Percentiles rank a stretch among this genome's conserved stretches.
Evolutionary conservation across 2,329 filamentous ascomycete genomes (phyloP).

Genomic region (Aspergillus pseudoglaucus): DNA sequence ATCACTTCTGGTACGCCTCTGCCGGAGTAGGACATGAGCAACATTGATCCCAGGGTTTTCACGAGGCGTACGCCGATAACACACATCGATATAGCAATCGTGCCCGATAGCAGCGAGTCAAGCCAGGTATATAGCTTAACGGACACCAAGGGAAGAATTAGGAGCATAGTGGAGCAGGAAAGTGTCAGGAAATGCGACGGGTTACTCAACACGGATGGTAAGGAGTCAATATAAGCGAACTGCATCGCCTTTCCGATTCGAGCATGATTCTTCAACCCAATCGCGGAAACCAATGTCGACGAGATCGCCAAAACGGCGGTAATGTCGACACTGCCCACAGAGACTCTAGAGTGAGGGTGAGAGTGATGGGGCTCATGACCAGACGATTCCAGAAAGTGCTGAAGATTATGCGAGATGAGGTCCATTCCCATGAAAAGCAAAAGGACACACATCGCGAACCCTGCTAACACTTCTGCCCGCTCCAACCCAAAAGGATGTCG

Average conservation of each 20-base stretch:
- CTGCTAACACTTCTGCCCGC: slow-evolving; percentile 85
- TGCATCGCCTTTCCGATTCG: slow-evolving; percentile 89
- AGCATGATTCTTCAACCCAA: slow-evolving; percentile 81
- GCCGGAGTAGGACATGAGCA: slow-evolving; percentile 79
- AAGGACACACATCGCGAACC: slow-evolving; percentile 92
- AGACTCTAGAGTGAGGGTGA: slow-evolving; percentile 60
- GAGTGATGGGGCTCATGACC: slow-evolving; percentile 67
- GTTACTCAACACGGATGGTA: slow-evolving; percentile 85
- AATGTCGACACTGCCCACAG: slow-evolving; percentile 70
- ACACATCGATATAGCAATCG: slow-evolving; percentile 85
- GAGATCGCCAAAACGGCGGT: slow-evolving; percentile 74
- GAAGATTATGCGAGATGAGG: slow-evolving; percentile 85
- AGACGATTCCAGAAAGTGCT: slow-evolving; percentile 80
- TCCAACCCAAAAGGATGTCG: slow-evolving; percentile 90
- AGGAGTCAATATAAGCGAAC: slow-evolving; percentile 70
- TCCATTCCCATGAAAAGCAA: slow-evolving; percentile 97
- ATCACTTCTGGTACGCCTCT: slow-evolving; percentile 65
- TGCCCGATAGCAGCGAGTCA: slow-evolving; percentile 72
- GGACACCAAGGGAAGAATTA: slow-evolving; percentile 74
- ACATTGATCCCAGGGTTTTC: slow-evolving; percentile 81
- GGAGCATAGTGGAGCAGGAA: slow-evolving; percentile 71
- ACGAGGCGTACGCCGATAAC: slow-evolving; percentile 76
- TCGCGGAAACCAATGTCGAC: slow-evolving; percentile 77
- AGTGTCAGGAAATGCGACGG: slow-evolving; percentile 92
- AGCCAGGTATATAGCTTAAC: slow-evolving; percentile 76